Evolutionary conservation across 176 grass and related monocot species (phyloP), one percentile per base, ranked within the genome.

Genomic region (Panicum miliaceum): DNA sequence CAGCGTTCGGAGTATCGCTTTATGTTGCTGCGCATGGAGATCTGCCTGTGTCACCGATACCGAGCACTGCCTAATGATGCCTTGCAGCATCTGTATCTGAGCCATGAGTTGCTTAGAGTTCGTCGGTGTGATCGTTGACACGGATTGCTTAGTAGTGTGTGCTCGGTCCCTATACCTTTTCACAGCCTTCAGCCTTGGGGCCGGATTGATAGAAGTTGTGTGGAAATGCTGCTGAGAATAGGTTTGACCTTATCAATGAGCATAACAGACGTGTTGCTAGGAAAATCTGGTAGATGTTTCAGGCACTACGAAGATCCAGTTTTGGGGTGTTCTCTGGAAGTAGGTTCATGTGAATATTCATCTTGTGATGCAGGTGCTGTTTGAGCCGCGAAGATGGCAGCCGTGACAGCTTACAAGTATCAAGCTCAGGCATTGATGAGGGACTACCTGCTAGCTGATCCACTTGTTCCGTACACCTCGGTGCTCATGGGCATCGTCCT

Each of bases 381-480:
- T 38, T 68, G 82, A 87, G 43, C 52, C 10, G 18, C 18, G 3
- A 81, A 60, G 54, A 91, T 95, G 96, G 61, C 82, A 89, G 62
- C 82, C n/a, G 79, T 86, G 61, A 71, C 68, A 43, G 73, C 81
- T 41, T 97, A 97, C 68, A 89, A 85, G 70, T 72, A 90, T 87
- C 91, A 96, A 73, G 91, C 93, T 18, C 87, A 94, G 73, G 81
- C 72, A 32, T 60, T 99, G 69, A 74, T 94, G 68, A 92, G 88
- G 64, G 86, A 99, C 43, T 96, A 96, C 89, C 81, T 99, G 81
- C 88, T 92, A 22, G 87, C 93, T 36, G 91, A 96, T 85, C 91
- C 85, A 38, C 71, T 99, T 41, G 69, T 99, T 37, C 80, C 86
- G 7, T 99, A 77, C 77, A 91, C 91, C 45, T 99, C 93, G 4